A percentile compares a stretch with the other conserved stretches of the same genome.
Conservation (phyloP, 805 yeast species). For the baker's yeast (Saccharomyces cerevisiae) region DNA sequence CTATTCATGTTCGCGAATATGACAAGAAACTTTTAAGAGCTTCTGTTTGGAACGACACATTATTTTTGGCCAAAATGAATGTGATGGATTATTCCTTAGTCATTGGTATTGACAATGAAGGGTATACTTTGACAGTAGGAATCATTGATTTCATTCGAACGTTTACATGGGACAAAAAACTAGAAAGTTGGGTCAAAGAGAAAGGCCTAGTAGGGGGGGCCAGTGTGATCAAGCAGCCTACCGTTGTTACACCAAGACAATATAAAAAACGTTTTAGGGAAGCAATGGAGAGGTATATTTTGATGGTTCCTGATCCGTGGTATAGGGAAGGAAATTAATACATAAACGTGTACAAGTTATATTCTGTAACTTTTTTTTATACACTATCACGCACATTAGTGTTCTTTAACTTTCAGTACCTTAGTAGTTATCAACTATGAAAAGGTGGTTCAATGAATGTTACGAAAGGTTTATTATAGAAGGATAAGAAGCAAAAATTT, state of each 20-base stretch:
- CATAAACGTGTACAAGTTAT: not conserved
- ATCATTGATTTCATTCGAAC: constrained; percentile 90
- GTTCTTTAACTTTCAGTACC: not conserved
- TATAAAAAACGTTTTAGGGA: constrained; percentile 90
- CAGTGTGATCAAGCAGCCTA: constrained; percentile 85
- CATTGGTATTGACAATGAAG: constrained; percentile 73
- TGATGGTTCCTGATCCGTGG: constrained; percentile 83
- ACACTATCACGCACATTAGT: not conserved
- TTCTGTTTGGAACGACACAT: constrained; percentile 89
- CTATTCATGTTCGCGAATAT: constrained; percentile 86
- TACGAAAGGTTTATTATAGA: no score
- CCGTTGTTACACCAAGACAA: constrained; percentile 94
- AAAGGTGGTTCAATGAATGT: no score
- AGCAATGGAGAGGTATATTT: constrained; percentile 92
- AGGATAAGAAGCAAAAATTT: not conserved
- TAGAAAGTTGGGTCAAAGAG: constrained; percentile 98
- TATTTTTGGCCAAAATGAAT: constrained; percentile 91
- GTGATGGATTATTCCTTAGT: constrained; percentile 98
- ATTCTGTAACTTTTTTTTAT: not conserved
- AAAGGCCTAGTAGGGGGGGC: constrained; percentile 66
- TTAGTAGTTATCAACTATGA: no score
- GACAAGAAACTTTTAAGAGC: constrained; percentile 80
- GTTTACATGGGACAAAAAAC: constrained; percentile 96
- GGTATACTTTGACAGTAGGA: constrained; percentile 75
- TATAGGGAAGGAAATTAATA: constrained; percentile 27